Evolutionary conservation across 305 asterid genomes (phyloP).

Genomic region (Rubia occidens): DNA sequence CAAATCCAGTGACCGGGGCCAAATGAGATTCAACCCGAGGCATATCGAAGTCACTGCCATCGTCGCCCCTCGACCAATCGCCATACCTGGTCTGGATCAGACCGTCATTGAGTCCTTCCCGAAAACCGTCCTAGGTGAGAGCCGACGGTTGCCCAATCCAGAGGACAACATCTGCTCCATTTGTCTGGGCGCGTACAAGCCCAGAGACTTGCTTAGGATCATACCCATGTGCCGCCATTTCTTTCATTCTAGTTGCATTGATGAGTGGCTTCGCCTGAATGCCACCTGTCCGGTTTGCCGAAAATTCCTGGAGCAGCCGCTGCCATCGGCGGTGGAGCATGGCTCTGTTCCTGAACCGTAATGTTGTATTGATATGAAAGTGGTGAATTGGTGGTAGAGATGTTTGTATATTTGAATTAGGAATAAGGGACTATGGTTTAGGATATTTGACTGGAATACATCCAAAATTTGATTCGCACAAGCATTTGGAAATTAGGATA

Average conservation of each 20-base stretch:
- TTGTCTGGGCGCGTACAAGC: constrained; percentile 20
- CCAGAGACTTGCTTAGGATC: constrained; percentile 18
- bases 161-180: constrained; percentile 21
- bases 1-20: constrained; percentile 13
- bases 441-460: no score
- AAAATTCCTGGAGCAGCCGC: constrained; percentile 12
- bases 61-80: neutral
- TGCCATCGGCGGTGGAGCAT: neutral
- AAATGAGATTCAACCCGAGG: constrained; percentile 6
- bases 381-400: neutral
- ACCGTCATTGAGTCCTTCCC: constrained; percentile 21
- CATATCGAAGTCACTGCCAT: constrained; percentile 2
- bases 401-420: no score
- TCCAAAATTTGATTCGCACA: no score
- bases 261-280: constrained; percentile 25
- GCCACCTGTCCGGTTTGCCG: constrained; percentile 28
- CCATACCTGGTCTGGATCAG: constrained; percentile 16
- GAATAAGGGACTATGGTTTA: no score
- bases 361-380: neutral
- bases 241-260: constrained; percentile 22
- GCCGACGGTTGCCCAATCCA: constrained; percentile 18
- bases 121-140: constrained; percentile 20
- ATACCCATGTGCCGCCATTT: constrained; percentile 22
- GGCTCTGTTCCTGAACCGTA: neutral
- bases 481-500: no score